Evolutionary conservation across 202 grass and related monocot genomes (phyloP).

Genomic region (Zizania palustris): DNA sequence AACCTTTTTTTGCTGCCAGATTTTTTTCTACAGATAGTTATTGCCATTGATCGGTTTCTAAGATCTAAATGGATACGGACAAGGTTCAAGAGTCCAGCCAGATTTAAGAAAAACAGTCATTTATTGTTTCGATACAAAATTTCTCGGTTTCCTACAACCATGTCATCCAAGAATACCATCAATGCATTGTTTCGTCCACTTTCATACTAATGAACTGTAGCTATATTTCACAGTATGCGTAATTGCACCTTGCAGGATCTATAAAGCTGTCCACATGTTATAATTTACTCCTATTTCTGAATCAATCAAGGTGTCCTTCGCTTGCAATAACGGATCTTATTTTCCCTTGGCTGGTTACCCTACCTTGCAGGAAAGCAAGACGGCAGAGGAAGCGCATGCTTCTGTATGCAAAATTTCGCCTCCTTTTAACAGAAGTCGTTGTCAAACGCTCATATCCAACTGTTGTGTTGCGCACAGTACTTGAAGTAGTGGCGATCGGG

Average conservation of each 20-base stretch:
- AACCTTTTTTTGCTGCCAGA: not conserved
- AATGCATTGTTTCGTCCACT: not conserved
- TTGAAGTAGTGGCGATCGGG: too few species aligned
- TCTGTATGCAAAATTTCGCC: not conserved
- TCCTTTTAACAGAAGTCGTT: too few species aligned
- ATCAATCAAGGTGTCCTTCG: not conserved
- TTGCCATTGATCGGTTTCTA: not conserved
- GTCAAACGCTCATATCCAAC: not conserved
- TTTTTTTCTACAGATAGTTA: not conserved
- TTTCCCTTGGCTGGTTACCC: not conserved
- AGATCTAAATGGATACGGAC: not conserved
- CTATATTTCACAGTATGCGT: not conserved
- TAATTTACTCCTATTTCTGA: not conserved
- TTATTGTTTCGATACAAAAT: not conserved
- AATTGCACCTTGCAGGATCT: not conserved
- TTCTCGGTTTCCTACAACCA: not conserved
- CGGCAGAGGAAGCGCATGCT: not conserved
- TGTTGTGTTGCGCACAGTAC: too few species aligned
- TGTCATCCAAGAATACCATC: not conserved
- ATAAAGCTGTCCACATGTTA: too few species aligned
- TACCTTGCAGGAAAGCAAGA: too few species aligned
- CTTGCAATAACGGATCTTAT: not conserved
- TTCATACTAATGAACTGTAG: not conserved
- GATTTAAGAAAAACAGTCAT: not conserved
- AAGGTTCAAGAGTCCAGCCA: not conserved